These are phyloP conservation scores for Komagataella populi DNA, from an alignment of 805 yeast species.

Conservation along the genomic window DNA sequence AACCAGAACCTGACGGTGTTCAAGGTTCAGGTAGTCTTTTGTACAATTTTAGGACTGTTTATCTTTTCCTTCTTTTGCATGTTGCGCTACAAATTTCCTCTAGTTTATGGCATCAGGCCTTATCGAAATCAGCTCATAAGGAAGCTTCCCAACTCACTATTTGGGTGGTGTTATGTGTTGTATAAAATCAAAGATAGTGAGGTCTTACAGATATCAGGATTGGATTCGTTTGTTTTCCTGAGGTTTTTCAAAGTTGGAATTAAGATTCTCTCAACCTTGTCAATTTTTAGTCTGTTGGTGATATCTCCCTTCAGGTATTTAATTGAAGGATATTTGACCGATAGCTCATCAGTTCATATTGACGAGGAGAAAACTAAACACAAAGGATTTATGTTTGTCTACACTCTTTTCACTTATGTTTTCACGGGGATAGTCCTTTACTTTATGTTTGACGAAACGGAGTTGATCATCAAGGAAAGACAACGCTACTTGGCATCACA, in stretches of 20 bases:
- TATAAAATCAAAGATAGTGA: conserved; percentile 33
- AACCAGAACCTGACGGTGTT: conserved; percentile 39
- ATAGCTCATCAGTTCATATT: conserved; percentile 21
- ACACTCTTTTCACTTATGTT: conserved; percentile 40
- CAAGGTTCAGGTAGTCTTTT: conserved; percentile 37
- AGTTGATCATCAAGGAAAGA: conserved; percentile 33
- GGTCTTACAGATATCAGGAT: conserved; percentile 40
- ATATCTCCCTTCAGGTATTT: conserved; percentile 40
- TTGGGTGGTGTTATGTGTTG: conserved; percentile 41
- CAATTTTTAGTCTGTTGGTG: conserved; percentile 31
- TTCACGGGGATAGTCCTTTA: conserved; percentile 34
- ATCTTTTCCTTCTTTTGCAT: conserved; percentile 36
- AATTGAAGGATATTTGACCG: conserved; percentile 32
- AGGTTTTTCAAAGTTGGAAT: conserved; percentile 48
- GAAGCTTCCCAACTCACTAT: conserved; percentile 29
- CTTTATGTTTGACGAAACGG: conserved; percentile 31
- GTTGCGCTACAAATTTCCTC: conserved; percentile 39
- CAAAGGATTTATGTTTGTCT: conserved; percentile 28
- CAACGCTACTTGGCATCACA: conserved; percentile 48
- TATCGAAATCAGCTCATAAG: conserved; percentile 29
- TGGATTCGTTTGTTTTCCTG: conserved; percentile 44
- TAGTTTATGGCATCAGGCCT: conserved; percentile 42
- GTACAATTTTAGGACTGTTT: conserved; percentile 29
- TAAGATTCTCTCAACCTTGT: conserved; percentile 25
- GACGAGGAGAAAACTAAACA: background rate